These are phyloP conservation scores for Rhazya stricta DNA, from an alignment of 257 asterid genomes.

Conservation along the genomic window DNA sequence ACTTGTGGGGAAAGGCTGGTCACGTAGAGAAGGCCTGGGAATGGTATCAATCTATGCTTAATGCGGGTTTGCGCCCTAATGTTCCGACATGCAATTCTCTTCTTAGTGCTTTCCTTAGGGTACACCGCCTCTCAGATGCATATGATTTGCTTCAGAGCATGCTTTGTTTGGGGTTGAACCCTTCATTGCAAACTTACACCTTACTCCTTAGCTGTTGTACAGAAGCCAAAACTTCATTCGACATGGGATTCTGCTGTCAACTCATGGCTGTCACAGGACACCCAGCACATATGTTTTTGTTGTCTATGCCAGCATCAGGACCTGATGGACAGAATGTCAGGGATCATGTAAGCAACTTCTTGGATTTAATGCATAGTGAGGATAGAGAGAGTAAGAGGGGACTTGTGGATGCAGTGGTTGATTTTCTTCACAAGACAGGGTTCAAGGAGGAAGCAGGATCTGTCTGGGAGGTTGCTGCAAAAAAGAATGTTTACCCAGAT, in stretches of 20 bases:
- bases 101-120: constrained; percentile 88
- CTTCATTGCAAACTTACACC: constrained; percentile 86
- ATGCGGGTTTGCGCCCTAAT: constrained; percentile 74
- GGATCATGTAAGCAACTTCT: constrained; percentile 68
- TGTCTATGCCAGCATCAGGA: constrained; percentile 80
- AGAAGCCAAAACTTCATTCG: constrained; percentile 69
- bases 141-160: constrained; percentile 72
- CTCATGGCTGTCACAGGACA: constrained; percentile 80
- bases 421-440: constrained; percentile 84
- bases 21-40: constrained; percentile 84
- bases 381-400: constrained; percentile 97
- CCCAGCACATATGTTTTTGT: constrained; percentile 76
- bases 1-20: constrained; percentile 90
- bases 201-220: constrained; percentile 87
- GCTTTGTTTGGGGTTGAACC: constrained; percentile 65
- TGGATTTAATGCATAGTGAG: constrained; percentile 92
- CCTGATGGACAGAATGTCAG: constrained; percentile 85
- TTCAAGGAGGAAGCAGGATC: constrained; percentile 95
- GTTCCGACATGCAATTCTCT: constrained; percentile 94
- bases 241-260: constrained; percentile 67
- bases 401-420: constrained; percentile 79
- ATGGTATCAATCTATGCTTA: constrained; percentile 85
- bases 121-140: constrained; percentile 78
- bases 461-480: constrained; percentile 91
- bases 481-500: constrained; percentile 82